These are phyloP conservation scores for Chrysopogon serrulatus DNA, from an alignment of 176 grass and related monocot species.

Conservation along the genomic window DNA sequence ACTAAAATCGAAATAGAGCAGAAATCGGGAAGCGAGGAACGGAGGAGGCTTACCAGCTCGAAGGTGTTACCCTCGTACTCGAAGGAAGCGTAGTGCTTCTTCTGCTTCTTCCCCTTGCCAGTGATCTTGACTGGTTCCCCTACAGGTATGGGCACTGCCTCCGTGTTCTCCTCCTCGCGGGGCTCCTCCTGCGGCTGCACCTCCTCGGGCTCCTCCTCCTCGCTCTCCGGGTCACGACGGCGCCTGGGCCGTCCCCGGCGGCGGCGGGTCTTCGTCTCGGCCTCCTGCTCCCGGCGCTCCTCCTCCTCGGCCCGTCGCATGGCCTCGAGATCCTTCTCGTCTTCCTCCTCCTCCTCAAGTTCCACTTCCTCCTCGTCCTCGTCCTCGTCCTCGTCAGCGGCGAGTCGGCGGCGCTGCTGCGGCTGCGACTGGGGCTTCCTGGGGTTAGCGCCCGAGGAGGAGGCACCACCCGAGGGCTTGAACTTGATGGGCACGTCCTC, in stretches of 20 bases:
- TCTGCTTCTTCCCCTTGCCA: conserved; percentile 74
- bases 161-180: conserved; percentile 50
- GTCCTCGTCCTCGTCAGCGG: conserved; percentile 2
- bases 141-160: conserved; percentile 57
- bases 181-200: conserved; percentile 17
- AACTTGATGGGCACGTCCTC: conserved; percentile 16
- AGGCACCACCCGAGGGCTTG: background rate
- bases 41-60: conserved; percentile 50
- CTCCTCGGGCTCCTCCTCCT: conserved; percentile 27
- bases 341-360: conserved; percentile 53
- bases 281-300: conserved; percentile 36
- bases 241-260: conserved; percentile 34
- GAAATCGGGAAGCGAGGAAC: background rate
- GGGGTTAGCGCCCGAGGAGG: conserved; percentile 9
- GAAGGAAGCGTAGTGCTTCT: conserved; percentile 68
- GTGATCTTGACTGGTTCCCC: conserved; percentile 63
- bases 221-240: conserved; percentile 30
- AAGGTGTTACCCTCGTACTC: conserved; percentile 89
- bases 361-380: conserved; percentile 37
- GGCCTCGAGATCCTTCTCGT: conserved; percentile 52
- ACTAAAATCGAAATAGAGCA: background rate
- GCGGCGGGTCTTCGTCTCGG: conserved; percentile 34
- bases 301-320: conserved; percentile 49
- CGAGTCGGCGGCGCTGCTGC: conserved; percentile 17
- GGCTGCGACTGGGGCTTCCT: conserved; percentile 12